Percentiles rank a stretch among this genome's conserved stretches.
Evolutionary conservation across 495 filamentous ascomycete genomes (phyloP).

Genomic region (Penicillium roqueforti): DNA sequence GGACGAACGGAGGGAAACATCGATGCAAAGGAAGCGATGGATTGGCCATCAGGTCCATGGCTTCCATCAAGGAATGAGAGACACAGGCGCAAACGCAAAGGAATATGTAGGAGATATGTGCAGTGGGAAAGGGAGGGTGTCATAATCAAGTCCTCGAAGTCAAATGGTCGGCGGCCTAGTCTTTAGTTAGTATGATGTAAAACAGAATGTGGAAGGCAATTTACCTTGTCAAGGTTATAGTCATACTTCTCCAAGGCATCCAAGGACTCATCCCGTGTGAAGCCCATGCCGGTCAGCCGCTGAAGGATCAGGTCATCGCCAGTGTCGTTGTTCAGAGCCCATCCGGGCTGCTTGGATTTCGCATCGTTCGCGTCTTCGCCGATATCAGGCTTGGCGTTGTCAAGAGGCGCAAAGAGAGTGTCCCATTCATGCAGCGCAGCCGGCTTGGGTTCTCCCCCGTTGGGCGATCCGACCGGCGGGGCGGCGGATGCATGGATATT

Average conservation of each 20-base stretch:
- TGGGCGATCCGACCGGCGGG: conserved; percentile 20
- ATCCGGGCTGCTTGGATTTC: conserved; percentile 46
- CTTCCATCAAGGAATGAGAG: conserved; percentile 13
- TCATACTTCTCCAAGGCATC: conserved; percentile 88
- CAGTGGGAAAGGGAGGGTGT: conserved; percentile 10
- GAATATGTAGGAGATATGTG: conserved; percentile 30
- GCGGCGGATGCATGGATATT: conserved; percentile 46
- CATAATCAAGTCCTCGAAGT: conserved; percentile 33
- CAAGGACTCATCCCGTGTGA: conserved; percentile 71
- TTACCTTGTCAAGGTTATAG: conserved; percentile 92
- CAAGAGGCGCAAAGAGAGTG: conserved; percentile 81
- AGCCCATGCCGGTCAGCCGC: conserved; percentile 88
- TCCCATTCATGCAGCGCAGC: conserved; percentile 84
- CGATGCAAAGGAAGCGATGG: conserved; percentile 14
- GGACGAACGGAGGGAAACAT: conserved; percentile 10
- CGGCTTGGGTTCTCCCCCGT: conserved; percentile 30
- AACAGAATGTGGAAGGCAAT: conserved; percentile 22
- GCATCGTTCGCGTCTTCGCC: conserved; percentile 24
- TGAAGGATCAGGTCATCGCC: conserved; percentile 88
- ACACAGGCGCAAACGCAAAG: conserved; percentile 21
- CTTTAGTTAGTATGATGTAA: conserved; percentile 3
- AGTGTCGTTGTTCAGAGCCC: conserved; percentile 68
- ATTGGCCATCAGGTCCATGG: conserved; percentile 8
- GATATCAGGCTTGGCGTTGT: conserved; percentile 47
- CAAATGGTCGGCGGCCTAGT: conserved; percentile 41